A percentile compares a stretch with the other conserved stretches of the same genome.
These are phyloP conservation scores for Thalassiosira profunda DNA, from an alignment of 108 stramenopile species.

Conservation along the genomic window DNA sequence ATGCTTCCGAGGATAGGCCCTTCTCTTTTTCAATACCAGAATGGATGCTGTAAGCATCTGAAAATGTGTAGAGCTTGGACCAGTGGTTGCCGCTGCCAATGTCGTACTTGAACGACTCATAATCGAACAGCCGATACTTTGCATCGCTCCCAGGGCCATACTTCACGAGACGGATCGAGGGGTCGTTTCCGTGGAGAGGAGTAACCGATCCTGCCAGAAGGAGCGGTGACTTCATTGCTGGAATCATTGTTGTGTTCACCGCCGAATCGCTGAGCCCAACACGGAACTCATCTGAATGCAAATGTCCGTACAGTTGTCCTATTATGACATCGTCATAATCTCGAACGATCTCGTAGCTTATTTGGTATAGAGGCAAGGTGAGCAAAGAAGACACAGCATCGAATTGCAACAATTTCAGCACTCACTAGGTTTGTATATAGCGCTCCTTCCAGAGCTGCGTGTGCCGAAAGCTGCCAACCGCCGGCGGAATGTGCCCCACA, in stretches of 20 bases:
- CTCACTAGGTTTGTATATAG: slow-evolving; percentile 48
- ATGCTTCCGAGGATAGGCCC: slow-evolving; percentile 27
- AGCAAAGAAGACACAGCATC: slow-evolving; percentile 14
- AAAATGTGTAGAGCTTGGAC: slow-evolving; percentile 49
- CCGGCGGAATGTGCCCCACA: slow-evolving; percentile 69
- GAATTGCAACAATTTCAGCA: slow-evolving; percentile 34
- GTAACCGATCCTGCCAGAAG: slow-evolving; percentile 61
- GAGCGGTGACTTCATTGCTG: slow-evolving; percentile 43
- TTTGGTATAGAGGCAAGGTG: background rate
- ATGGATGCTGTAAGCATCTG: slow-evolving; percentile 26
- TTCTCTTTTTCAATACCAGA: slow-evolving; percentile 9
- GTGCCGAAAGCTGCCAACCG: slow-evolving; percentile 64
- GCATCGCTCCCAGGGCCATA: slow-evolving; percentile 26
- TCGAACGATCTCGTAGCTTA: slow-evolving; percentile 31
- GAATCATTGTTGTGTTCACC: slow-evolving; percentile 1
- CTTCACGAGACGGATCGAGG: slow-evolving; percentile 59
- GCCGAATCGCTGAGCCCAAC: slow-evolving; percentile 21
- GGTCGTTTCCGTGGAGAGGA: slow-evolving; percentile 72
- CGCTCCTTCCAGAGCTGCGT: slow-evolving; percentile 65
- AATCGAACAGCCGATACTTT: slow-evolving; percentile 30
- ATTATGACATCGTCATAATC: slow-evolving; percentile 41
- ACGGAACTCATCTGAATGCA: slow-evolving; percentile 82
- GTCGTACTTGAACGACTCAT: slow-evolving; percentile 31
- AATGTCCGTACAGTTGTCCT: slow-evolving; percentile 75
- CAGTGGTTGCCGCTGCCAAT: slow-evolving; percentile 13